These are phyloP conservation scores for Lipomyces yarrowii DNA, from an alignment of 1,139 yeast species.

Conservation along the genomic window DNA sequence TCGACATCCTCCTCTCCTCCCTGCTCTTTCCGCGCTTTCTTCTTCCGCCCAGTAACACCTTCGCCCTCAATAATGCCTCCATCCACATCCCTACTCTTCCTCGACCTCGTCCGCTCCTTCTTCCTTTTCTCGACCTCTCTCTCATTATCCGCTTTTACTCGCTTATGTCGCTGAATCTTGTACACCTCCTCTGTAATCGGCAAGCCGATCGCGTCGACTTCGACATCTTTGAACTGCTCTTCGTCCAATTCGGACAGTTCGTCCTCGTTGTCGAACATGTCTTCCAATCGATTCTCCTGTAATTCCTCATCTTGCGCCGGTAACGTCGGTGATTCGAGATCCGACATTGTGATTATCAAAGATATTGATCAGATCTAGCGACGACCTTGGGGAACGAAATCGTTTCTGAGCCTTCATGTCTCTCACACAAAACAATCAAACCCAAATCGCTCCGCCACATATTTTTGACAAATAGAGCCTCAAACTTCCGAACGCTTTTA, in stretches of 20 bases:
- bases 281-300: constrained; percentile 1
- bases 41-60: constrained; percentile 30
- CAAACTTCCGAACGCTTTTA: not conserved
- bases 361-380: not conserved
- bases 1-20: constrained; percentile 33
- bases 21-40: constrained; percentile 23
- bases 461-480: not conserved
- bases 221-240: constrained; percentile 42
- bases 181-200: constrained; percentile 47
- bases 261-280: constrained; percentile 33
- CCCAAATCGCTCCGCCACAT: not conserved
- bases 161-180: constrained; percentile 46
- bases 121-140: constrained; percentile 18
- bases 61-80: constrained; percentile 28
- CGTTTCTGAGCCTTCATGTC: too few species aligned
- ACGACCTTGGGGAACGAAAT: too few species aligned
- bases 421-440: too few species aligned
- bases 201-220: constrained; percentile 36
- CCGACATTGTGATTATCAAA: constrained; percentile 1
- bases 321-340: not conserved
- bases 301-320: constrained; percentile 2
- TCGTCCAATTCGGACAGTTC: constrained; percentile 48
- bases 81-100: constrained; percentile 25
- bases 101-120: constrained; percentile 32
- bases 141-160: constrained; percentile 29